Evolutionary conservation across 345 rosid genomes (phyloP), one percentile per base, ranked within the genome.

Genomic region (Erysimum cheiranthoides): DNA sequence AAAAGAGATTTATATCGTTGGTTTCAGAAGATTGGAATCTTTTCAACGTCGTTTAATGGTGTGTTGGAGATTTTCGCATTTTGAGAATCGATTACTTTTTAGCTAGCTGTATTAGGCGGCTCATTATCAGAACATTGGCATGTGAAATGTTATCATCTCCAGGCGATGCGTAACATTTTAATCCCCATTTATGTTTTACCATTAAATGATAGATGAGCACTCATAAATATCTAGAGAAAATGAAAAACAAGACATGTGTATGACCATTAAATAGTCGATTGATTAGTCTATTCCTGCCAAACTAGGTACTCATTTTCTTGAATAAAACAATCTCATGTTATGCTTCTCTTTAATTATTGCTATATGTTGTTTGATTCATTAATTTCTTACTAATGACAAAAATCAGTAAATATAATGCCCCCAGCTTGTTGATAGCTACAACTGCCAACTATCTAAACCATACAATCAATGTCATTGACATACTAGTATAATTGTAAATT

Each of bases 21-120:
- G 73, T 76, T 68, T 68, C 47, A 68, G 69, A 42, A 76, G 36
- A 60, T 75, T 61, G 39, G 68, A 40, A 69, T 69, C 70, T 52
- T 69, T 18, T 52, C 43, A 62, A 62, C 56, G 67, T 68, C 38
- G 73, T 60, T 50, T 59, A 49, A 50, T 67, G 16, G 43, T 56
- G 10, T 66, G 35, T 9, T 11, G 72, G 75, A 34, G 58, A 57
- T 21, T 57, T 61, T 38, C 32, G 14, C 32, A 17, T 57, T 57
- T 30, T 36, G 10, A 38, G 50, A 52, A 27, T 14, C 14, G 52
- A 21, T 18, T n/a, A 50, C 46, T 35, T 32, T 40, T 21, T 42
- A 54, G 63, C 47, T 62, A 18, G 50, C 45, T 57, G 43, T 60
- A 36, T 61, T 49, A 27, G 70, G 70, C 14, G 64, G 38, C 13